phyloP scores from a whole-genome alignment of 129 eudicot species.

The Saussurea involucrata region DNA sequence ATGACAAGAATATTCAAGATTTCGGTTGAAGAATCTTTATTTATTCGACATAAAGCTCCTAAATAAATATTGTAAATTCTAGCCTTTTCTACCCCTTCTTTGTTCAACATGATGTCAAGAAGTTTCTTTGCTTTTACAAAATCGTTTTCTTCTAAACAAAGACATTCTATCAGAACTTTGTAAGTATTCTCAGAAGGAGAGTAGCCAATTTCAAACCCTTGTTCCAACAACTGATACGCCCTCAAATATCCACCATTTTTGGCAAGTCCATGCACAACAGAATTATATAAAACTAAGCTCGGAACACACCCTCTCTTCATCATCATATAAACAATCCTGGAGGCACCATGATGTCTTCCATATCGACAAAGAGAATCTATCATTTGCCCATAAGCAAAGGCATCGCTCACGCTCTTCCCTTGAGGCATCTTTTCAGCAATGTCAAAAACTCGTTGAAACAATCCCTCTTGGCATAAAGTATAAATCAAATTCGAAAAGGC shows the following conservation, averaged over 20 bases:
- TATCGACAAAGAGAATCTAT: constrained; percentile 70
- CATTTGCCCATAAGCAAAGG: constrained; percentile 76
- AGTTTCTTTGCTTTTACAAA: constrained; percentile 59
- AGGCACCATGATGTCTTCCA: constrained; percentile 77
- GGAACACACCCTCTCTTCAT: constrained; percentile 56
- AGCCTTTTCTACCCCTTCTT: constrained; percentile 45
- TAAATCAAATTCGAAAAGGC: constrained; percentile 69
- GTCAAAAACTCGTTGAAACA: constrained; percentile 50
- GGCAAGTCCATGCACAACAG: constrained; percentile 75
- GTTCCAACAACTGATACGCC: constrained; percentile 81
- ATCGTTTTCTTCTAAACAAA: constrained; percentile 58
- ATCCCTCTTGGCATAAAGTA: constrained; percentile 61
- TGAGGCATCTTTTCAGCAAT: constrained; percentile 73
- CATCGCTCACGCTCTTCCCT: constrained; percentile 48
- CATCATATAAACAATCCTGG: constrained; percentile 86
- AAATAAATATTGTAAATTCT: constrained; percentile 77
- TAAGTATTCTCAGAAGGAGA: constrained; percentile 72
- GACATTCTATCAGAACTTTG: constrained; percentile 55
- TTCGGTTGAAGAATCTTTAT: constrained; percentile 64
- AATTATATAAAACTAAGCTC: constrained; percentile 60
- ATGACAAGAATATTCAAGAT: constrained; percentile 64
- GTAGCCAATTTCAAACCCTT: constrained; percentile 62
- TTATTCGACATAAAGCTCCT: constrained; percentile 52
- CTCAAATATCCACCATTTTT: constrained; percentile 64
- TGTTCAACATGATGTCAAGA: constrained; percentile 55